Percentiles rank a stretch among this genome's conserved stretches.
These are phyloP conservation scores for Phytophthora pini DNA, from an alignment of 352 stramenopile genomes.

Conservation along the genomic window DNA sequence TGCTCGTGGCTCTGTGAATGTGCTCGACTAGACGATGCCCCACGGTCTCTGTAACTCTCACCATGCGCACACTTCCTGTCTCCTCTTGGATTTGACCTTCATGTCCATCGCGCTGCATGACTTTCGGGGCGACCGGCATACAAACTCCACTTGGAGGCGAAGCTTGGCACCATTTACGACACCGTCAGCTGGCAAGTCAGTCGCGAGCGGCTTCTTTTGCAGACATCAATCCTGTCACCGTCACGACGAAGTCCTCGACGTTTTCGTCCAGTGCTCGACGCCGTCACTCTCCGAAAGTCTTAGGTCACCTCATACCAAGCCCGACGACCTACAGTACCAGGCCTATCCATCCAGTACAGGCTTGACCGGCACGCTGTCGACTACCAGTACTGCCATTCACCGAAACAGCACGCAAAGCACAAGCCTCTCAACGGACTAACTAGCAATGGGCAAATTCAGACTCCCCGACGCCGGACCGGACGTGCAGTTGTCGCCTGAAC, in stretches of 20 bases:
- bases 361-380: neutral
- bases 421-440: slow-evolving; percentile 7
- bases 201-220: slow-evolving; percentile 23
- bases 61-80: slow-evolving; percentile 26
- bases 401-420: slow-evolving; percentile 11
- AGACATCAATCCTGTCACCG: slow-evolving; percentile 16
- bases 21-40: slow-evolving; percentile 27
- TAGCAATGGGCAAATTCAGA: slow-evolving; percentile 39
- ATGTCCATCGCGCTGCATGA: slow-evolving; percentile 6
- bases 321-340: neutral
- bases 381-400: slow-evolving; percentile 19
- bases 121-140: slow-evolving; percentile 11
- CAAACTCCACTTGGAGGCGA: slow-evolving; percentile 7
- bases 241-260: neutral
- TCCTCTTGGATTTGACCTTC: slow-evolving; percentile 29
- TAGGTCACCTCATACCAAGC: neutral
- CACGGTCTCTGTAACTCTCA: slow-evolving; percentile 34
- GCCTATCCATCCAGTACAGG: neutral
- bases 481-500: slow-evolving; percentile 22
- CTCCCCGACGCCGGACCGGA: slow-evolving; percentile 25
- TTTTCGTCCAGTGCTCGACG: slow-evolving; percentile 12
- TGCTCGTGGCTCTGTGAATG: slow-evolving; percentile 19
- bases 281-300: slow-evolving; percentile 27
- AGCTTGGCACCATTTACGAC: slow-evolving; percentile 10
- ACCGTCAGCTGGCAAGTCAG: slow-evolving; percentile 21